Evolutionary conservation across 345 rosid genomes (phyloP).

Genomic region (Murraya paniculata): DNA sequence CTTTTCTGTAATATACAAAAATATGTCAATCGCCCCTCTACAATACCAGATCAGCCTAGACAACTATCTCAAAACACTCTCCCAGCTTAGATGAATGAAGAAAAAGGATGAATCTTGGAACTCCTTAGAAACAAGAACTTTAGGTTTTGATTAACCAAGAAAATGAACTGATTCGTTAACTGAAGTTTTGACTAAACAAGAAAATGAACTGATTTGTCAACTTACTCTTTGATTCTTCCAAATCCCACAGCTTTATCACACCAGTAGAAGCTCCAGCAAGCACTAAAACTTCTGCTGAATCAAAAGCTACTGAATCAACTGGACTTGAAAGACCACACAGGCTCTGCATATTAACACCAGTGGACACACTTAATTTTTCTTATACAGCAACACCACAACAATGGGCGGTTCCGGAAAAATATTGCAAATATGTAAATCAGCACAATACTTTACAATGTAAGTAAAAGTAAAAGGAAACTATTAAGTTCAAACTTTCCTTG

Average conservation of each 20-base stretch:
- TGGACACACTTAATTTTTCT: constrained; percentile 12
- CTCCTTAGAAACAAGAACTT: neutral
- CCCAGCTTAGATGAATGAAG: too few species aligned
- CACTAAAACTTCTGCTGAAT: constrained; percentile 63
- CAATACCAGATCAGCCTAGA: too few species aligned
- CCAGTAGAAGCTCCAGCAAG: constrained; percentile 78
- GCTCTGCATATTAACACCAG: constrained; percentile 40
- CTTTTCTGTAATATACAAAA: too few species aligned
- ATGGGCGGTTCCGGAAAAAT: neutral
- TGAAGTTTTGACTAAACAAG: neutral
- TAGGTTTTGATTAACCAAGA: neutral
- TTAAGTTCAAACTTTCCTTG: neutral
- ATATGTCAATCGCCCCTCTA: too few species aligned
- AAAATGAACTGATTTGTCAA: constrained; percentile 19
- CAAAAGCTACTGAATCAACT: constrained; percentile 61
- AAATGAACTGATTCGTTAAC: constrained; percentile 26
- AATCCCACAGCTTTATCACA: constrained; percentile 73
- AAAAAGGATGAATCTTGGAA: too few species aligned
- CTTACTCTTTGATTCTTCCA: constrained; percentile 80
- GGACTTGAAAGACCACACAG: constrained; percentile 71
- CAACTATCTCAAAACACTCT: too few species aligned
- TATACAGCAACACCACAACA: neutral
- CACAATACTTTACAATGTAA: neutral
- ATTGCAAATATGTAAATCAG: neutral
- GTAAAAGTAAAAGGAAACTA: neutral